These are phyloP conservation scores for Penicillium tannophilum DNA, from an alignment of 495 filamentous ascomycete genomes.

Conservation along the genomic window DNA sequence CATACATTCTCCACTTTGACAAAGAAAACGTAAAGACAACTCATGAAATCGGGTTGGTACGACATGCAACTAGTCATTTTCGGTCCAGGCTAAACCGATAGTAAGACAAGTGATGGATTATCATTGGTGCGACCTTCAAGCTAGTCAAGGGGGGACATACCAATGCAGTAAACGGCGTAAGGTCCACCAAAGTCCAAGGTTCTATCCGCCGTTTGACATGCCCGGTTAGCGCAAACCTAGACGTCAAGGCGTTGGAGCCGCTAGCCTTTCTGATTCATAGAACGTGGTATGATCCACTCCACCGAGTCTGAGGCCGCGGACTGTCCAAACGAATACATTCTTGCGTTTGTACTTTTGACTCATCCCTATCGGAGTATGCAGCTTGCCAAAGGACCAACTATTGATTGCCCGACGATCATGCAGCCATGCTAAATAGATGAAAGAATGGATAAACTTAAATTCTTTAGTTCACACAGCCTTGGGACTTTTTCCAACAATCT, in stretches of 20 bases:
- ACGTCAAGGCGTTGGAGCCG: neutral
- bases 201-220: neutral
- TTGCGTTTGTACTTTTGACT: too few relatives aligned
- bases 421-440: too few relatives aligned
- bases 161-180: neutral
- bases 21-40: neutral
- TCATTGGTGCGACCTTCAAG: neutral
- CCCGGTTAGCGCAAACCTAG: neutral
- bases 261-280: conserved; percentile 13
- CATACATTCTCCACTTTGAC: neutral
- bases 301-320: too few relatives aligned
- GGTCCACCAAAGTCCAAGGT: neutral
- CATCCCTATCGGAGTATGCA: too few relatives aligned
- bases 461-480: too few relatives aligned
- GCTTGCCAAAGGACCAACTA: too few relatives aligned
- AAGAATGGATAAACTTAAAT: too few relatives aligned
- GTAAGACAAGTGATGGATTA: neutral
- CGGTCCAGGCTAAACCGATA: neutral
- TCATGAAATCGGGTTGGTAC: neutral
- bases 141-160: neutral
- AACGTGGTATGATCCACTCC: too few relatives aligned
- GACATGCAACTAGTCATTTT: conserved; percentile 5
- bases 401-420: too few relatives aligned
- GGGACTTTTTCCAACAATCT: too few relatives aligned
- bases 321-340: too few relatives aligned